Conservation (phyloP, 305 asterid genomes). For the Coffea humblotiana region DNA sequence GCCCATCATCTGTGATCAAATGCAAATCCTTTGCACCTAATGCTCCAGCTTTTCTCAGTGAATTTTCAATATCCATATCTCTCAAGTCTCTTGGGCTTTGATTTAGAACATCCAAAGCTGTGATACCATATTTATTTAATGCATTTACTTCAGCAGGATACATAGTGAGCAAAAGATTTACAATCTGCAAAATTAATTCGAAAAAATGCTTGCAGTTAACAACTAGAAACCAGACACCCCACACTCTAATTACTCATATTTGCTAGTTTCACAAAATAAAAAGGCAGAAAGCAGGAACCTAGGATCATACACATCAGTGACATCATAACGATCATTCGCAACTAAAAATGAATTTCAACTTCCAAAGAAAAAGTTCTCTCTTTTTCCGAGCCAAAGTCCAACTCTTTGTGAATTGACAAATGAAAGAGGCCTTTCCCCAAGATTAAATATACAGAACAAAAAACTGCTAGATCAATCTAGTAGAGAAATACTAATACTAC, state of each 20-base stretch:
- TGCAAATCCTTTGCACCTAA: conserved; percentile 30
- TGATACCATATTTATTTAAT: conserved; percentile 26
- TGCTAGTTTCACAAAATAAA: background rate
- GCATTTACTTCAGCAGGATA: conserved; percentile 38
- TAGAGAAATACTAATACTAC: background rate
- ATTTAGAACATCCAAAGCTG: conserved; percentile 36
- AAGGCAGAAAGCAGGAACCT: background rate
- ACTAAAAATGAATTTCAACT: background rate
- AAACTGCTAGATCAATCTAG: background rate
- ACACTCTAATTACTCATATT: background rate
- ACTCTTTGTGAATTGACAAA: background rate
- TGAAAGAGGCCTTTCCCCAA: background rate
- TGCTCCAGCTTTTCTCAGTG: conserved; percentile 32
- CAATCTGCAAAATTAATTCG: conserved; percentile 27
- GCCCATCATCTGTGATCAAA: conserved; percentile 23
- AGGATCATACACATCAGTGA: background rate
- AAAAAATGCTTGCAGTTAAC: background rate
- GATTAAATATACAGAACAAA: background rate
- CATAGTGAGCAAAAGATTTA: conserved; percentile 32
- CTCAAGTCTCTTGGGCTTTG: conserved; percentile 40
- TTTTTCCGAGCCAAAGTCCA: background rate
- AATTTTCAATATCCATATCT: conserved; percentile 38
- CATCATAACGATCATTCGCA: background rate
- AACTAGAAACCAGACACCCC: background rate
- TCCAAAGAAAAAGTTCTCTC: background rate